A percentile compares a stretch with the other conserved stretches of the same genome.
phyloP scores from a whole-genome alignment of 257 asterid genomes.

The Solanum infundibuliforme region DNA sequence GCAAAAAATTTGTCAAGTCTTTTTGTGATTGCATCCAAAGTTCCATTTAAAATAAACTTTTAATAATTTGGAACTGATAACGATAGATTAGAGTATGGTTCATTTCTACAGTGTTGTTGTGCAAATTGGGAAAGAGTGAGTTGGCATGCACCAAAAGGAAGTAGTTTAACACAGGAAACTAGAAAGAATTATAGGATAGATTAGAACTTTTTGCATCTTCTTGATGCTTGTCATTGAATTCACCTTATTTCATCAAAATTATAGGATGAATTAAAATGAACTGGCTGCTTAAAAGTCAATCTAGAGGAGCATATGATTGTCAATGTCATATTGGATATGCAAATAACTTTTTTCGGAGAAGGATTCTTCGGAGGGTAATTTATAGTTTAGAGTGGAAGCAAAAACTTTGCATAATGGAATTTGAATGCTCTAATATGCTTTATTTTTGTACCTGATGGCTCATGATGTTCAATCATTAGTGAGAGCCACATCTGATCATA shows the following conservation, averaged over 20 bases:
- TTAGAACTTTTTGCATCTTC: background rate
- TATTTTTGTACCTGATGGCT: background rate
- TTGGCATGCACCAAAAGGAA: background rate
- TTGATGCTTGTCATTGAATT: background rate
- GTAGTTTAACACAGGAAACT: background rate
- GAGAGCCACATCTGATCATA: background rate
- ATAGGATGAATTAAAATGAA: background rate
- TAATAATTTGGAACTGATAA: background rate
- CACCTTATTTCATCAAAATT: background rate
- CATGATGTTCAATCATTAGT: background rate
- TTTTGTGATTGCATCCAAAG: background rate
- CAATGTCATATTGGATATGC: background rate
- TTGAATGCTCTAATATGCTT: background rate
- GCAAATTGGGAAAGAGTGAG: background rate
- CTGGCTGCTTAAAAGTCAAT: background rate
- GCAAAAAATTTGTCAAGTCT: background rate
- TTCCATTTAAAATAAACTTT: background rate
- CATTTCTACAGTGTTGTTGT: background rate
- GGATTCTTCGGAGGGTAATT: background rate
- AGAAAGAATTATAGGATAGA: background rate
- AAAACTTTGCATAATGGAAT: background rate
- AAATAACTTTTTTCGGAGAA: background rate
- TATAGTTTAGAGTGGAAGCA: background rate
- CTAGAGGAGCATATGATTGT: background rate
- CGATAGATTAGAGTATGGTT: background rate